These are phyloP conservation scores for Candida albicans DNA, from an alignment of 1,139 yeast species.

Conservation along the genomic window DNA sequence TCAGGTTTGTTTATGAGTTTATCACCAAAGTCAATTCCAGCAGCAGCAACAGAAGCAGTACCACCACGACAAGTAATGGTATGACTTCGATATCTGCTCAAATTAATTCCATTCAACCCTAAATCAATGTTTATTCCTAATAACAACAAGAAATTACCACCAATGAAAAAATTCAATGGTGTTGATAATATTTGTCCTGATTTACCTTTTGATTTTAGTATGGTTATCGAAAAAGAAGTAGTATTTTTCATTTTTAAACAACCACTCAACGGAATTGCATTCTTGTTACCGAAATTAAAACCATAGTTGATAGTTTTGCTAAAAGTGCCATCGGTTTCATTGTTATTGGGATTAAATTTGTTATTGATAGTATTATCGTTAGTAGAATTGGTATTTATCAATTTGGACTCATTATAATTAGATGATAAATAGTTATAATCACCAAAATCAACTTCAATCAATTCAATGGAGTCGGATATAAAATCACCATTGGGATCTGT, in stretches of 20 bases:
- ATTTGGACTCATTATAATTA: too few relatives aligned
- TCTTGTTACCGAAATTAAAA: too few relatives aligned
- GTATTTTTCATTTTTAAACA: conserved; percentile 6
- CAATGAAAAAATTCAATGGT: conserved; percentile 11
- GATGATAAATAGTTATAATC: neutral
- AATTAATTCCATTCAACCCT: conserved; percentile 12
- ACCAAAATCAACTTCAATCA: conserved; percentile 6
- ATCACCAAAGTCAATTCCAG: too few relatives aligned
- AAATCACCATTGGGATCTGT: neutral
- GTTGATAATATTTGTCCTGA: neutral
- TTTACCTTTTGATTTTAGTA: neutral
- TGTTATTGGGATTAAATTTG: too few relatives aligned
- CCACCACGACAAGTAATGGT: conserved; percentile 12
- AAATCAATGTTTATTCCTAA: conserved; percentile 8
- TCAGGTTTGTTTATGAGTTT: too few relatives aligned
- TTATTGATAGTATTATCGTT: too few relatives aligned
- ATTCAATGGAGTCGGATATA: neutral
- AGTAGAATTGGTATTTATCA: too few relatives aligned
- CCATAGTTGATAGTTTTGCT: too few relatives aligned
- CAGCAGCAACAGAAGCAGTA: neutral
- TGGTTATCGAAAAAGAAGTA: conserved; percentile 6
- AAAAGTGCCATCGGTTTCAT: too few relatives aligned
- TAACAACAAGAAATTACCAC: conserved; percentile 4
- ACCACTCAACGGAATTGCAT: neutral
- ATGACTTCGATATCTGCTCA: conserved; percentile 1